Conservation (phyloP, 768 basidiomycete species). For the Nevesoporus exiguus region DNA sequence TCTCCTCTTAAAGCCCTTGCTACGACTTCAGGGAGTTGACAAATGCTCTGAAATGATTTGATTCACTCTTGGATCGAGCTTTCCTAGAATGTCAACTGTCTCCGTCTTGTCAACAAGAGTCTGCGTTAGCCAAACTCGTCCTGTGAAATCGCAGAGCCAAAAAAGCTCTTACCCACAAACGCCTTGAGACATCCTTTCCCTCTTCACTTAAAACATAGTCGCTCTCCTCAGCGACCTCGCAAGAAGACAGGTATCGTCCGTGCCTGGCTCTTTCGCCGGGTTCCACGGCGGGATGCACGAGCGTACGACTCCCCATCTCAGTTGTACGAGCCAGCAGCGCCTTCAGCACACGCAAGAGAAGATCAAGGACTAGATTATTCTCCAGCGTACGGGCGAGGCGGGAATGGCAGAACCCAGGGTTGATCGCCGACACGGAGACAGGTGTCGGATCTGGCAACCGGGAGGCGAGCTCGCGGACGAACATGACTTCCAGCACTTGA, state of each 20-base stretch:
- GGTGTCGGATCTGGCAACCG: conserved; percentile 28
- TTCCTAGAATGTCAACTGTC: conserved; percentile 25
- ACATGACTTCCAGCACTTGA: conserved; percentile 35
- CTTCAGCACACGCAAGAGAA: conserved; percentile 10
- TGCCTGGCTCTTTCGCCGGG: conserved; percentile 21
- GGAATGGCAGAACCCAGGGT: conserved; percentile 38
- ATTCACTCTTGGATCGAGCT: conserved; percentile 29
- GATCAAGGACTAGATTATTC: not conserved
- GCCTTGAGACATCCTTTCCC: conserved; percentile 29
- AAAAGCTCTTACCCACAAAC: conserved; percentile 32
- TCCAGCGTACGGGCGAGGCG: conserved; percentile 24
- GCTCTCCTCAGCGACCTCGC: conserved; percentile 29
- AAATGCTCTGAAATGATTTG: conserved; percentile 25
- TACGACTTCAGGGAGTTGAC: conserved; percentile 7
- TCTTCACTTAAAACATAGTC: conserved; percentile 31
- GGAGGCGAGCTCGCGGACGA: conserved; percentile 33
- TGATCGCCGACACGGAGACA: conserved; percentile 30
- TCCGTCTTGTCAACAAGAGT: conserved; percentile 19
- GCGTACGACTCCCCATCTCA: conserved; percentile 35
- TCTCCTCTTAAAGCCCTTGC: not conserved
- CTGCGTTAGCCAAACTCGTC: conserved; percentile 1
- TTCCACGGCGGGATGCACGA: conserved; percentile 33
- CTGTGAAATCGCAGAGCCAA: not conserved
- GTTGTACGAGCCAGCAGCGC: conserved; percentile 28
- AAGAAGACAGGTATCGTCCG: conserved; percentile 31